phyloP scores from a whole-genome alignment of 192 early-diverging fungal species.

The Lunasporangiospora selenospora region DNA sequence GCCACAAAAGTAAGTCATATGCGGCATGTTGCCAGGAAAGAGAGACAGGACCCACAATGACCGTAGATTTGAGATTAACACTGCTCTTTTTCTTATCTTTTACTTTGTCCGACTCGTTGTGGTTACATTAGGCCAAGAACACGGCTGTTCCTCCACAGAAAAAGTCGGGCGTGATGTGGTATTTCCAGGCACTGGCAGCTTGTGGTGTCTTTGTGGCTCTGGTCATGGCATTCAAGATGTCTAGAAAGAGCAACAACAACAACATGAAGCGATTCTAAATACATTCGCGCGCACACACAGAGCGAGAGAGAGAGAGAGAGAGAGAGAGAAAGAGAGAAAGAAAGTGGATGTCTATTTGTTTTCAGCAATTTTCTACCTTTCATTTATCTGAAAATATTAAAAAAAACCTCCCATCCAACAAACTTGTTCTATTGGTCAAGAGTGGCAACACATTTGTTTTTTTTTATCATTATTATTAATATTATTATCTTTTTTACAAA shows the following conservation, averaged over 20 bases:
- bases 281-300: no score
- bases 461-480: not conserved
- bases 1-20: constrained; percentile 5
- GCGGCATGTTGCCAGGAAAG: no score
- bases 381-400: no score
- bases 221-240: constrained; percentile 45
- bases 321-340: not conserved
- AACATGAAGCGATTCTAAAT: constrained; percentile 42
- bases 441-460: no score
- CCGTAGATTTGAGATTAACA: not conserved
- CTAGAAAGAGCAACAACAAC: constrained; percentile 27
- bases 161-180: constrained; percentile 46
- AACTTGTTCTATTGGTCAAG: no score
- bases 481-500: not conserved
- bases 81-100: not conserved
- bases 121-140: constrained; percentile 13
- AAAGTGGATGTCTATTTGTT: no score
- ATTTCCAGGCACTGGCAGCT: constrained; percentile 40
- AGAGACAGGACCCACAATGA: no score
- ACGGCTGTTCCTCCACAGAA: constrained; percentile 39
- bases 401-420: no score
- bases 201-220: constrained; percentile 42
- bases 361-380: no score
- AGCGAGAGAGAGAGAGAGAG: not conserved
- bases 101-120: not conserved